Evolutionary conservation across 2,329 filamentous ascomycete genomes (phyloP).

Genomic region (Akanthomyces uredinophilus): DNA sequence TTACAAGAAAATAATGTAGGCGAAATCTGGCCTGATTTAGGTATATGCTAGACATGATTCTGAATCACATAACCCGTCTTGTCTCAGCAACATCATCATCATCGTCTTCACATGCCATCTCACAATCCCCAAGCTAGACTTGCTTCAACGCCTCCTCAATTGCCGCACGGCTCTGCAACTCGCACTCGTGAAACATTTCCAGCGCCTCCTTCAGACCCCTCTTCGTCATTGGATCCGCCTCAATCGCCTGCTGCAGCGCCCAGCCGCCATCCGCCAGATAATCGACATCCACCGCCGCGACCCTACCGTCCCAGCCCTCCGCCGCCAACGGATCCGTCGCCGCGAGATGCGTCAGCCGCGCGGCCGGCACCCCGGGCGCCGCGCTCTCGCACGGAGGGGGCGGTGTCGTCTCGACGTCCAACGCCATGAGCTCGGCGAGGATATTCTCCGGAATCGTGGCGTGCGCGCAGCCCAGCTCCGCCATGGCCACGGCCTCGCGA

Average conservation of each 20-base stretch:
- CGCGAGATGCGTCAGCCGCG: constrained; percentile 31
- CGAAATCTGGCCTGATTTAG: background rate
- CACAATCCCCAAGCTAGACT: background rate
- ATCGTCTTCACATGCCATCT: background rate
- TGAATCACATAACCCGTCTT: background rate
- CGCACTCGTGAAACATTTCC: constrained; percentile 35
- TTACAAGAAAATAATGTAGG: background rate
- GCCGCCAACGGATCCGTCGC: constrained; percentile 34
- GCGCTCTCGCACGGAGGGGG: constrained; percentile 24
- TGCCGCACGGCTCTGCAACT: constrained; percentile 33
- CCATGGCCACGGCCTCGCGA: constrained; percentile 41
- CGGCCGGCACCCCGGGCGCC: constrained; percentile 30
- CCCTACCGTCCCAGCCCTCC: constrained; percentile 33
- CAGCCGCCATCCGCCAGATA: constrained; percentile 42
- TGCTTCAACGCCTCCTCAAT: constrained; percentile 27
- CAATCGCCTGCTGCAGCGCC: constrained; percentile 38
- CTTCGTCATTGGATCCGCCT: constrained; percentile 32
- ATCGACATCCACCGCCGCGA: constrained; percentile 36
- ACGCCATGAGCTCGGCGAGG: constrained; percentile 33
- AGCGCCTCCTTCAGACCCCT: constrained; percentile 35
- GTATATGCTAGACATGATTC: background rate
- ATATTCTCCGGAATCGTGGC: constrained; percentile 38
- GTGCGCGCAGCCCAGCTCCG: constrained; percentile 41
- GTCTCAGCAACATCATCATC: no score
- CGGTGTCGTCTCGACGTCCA: constrained; percentile 31